phyloP scores from a whole-genome alignment of 768 basidiomycete species.

The Boletellus ananas region DNA sequence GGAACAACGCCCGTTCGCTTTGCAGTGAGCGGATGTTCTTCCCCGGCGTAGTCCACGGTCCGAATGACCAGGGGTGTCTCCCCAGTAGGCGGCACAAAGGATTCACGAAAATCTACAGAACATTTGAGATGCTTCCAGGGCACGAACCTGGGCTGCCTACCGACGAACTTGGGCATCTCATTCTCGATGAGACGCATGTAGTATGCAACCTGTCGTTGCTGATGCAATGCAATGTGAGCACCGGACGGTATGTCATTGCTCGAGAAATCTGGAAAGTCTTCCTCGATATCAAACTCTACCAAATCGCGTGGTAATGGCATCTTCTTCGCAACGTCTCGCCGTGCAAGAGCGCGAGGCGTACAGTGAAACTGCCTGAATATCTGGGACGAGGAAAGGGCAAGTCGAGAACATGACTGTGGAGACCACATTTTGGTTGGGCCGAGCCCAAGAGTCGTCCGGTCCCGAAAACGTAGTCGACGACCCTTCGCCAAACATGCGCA shows the following conservation, averaged over 20 bases:
- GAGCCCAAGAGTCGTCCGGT: background rate
- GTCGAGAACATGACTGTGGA: conserved; percentile 16
- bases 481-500: conserved; percentile 24
- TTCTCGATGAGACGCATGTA: conserved; percentile 85
- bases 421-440: conserved; percentile 19
- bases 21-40: conserved; percentile 62
- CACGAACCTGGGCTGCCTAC: conserved; percentile 39
- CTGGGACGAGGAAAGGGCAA: conserved; percentile 5
- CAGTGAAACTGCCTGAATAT: conserved; percentile 23
- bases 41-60: conserved; percentile 73
- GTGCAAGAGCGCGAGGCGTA: conserved; percentile 16
- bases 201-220: conserved; percentile 70
- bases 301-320: conserved; percentile 40
- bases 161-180: conserved; percentile 83
- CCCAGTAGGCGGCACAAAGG: conserved; percentile 64
- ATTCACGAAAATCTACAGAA: conserved; percentile 70
- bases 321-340: conserved; percentile 17
- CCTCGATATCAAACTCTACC: conserved; percentile 34
- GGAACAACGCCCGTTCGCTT: conserved; percentile 76
- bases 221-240: conserved; percentile 69
- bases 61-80: conserved; percentile 64
- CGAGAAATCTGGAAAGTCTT: conserved; percentile 29
- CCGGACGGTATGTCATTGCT: conserved; percentile 62
- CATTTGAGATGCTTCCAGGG: conserved; percentile 6
- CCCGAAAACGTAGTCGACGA: background rate